Conservation (phyloP, 2,329 filamentous ascomycete species). For the Ophiocordyceps robertsii region DNA sequence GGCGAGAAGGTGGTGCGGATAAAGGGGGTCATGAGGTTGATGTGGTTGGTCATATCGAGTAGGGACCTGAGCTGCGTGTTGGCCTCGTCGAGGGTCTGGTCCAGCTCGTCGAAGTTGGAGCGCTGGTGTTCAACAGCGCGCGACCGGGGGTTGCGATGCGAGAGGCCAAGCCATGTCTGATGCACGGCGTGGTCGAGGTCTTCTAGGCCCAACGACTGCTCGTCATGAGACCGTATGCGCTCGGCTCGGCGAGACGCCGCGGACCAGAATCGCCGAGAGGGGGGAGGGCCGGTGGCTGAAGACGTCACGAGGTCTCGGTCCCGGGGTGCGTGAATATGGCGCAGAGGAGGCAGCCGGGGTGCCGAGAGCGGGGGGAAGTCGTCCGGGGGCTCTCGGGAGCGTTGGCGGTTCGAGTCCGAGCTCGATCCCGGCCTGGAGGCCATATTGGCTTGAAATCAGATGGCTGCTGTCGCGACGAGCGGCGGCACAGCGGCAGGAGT, state of each 20-base stretch:
- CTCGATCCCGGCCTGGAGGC: conserved; percentile 19
- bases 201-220: conserved; percentile 11
- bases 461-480: neutral
- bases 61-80: conserved; percentile 30
- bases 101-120: conserved; percentile 21
- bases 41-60: conserved; percentile 23
- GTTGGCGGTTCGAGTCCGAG: conserved; percentile 15
- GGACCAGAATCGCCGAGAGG: conserved; percentile 10
- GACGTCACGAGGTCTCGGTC: conserved; percentile 12
- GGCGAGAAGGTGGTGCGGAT: conserved; percentile 20
- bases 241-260: conserved; percentile 19
- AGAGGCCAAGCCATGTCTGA: conserved; percentile 11
- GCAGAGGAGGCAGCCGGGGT: conserved; percentile 17
- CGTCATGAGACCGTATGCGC: conserved; percentile 21
- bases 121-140: conserved; percentile 11
- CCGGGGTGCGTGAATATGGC: conserved; percentile 15
- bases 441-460: conserved; percentile 8
- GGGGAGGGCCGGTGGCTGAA: conserved; percentile 2
- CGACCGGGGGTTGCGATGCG: conserved; percentile 12
- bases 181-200: conserved; percentile 15
- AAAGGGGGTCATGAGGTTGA: conserved; percentile 13
- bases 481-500: neutral
- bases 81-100: conserved; percentile 25
- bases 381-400: conserved; percentile 14
- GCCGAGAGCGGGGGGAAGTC: conserved; percentile 19